Conservation (phyloP, 2,329 filamentous ascomycete species). For the Zasmidium cellare region DNA sequence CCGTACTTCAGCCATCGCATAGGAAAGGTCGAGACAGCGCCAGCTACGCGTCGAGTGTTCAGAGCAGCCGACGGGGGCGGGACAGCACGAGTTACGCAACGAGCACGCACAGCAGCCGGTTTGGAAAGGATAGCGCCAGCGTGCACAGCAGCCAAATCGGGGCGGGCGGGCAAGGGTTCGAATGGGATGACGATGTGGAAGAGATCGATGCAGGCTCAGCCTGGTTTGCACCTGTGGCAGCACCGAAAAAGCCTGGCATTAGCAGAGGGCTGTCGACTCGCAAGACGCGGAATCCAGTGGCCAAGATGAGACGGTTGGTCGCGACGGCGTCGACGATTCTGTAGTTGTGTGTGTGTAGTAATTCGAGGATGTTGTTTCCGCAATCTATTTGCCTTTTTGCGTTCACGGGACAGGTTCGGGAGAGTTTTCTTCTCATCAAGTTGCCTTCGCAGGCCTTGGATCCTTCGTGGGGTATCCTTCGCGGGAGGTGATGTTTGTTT, state of each 20-base stretch:
- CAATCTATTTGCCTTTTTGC: constrained; percentile 1
- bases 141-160: not conserved
- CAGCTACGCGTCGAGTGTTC: constrained; percentile 2
- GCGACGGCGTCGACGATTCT: constrained; percentile 27
- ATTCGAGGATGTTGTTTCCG: not conserved
- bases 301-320: constrained; percentile 25
- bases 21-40: not conserved
- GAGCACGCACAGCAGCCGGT: constrained; percentile 5
- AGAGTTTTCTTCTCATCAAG: not conserved
- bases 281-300: constrained; percentile 17
- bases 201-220: constrained; percentile 24
- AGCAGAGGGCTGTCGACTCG: constrained; percentile 7
- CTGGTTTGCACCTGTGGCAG: constrained; percentile 20
- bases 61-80: constrained; percentile 4
- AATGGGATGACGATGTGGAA: constrained; percentile 24
- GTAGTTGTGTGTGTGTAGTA: constrained; percentile 5
- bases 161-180: constrained; percentile 9
- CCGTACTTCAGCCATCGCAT: constrained; percentile 8
- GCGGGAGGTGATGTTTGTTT: not conserved
- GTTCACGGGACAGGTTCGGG: not conserved
- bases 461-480: not conserved
- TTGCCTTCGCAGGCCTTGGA: not conserved
- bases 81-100: not conserved
- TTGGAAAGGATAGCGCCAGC: not conserved
- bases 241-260: constrained; percentile 5